Percentiles rank a stretch among this genome's conserved stretches.
phyloP scores from a whole-genome alignment of 192 early-diverging fungal genomes.

The Radiomyces spectabilis region DNA sequence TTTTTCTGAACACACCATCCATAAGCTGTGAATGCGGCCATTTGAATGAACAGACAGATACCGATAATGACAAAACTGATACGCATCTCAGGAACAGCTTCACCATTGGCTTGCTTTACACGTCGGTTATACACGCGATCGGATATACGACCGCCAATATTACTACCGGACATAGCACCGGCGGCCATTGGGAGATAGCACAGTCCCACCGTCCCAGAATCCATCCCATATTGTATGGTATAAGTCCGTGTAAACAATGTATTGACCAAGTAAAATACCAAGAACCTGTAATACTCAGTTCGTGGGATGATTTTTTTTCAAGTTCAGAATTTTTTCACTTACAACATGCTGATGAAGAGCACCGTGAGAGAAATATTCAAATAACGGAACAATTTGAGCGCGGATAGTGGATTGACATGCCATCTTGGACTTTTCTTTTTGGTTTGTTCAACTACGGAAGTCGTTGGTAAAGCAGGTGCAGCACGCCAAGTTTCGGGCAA shows the following conservation, averaged over 20 bases:
- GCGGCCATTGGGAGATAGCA: constrained; percentile 23
- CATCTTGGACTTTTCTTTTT: constrained; percentile 2
- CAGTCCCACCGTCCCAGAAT: constrained; percentile 21
- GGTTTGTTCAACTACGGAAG: not conserved
- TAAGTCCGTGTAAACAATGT: constrained; percentile 26
- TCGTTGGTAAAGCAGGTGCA: not conserved
- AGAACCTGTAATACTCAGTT: constrained; percentile 8
- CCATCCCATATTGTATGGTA: constrained; percentile 21
- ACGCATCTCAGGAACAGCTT: constrained; percentile 19
- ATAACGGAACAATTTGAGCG: constrained; percentile 11
- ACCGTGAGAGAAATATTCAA: constrained; percentile 19
- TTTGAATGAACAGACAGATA: not conserved
- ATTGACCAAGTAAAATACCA: constrained; percentile 23
- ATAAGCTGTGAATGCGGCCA: constrained; percentile 9
- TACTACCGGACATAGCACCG: constrained; percentile 10
- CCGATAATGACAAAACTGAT: constrained; percentile 10
- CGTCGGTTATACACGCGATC: constrained; percentile 10
- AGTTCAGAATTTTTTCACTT: not conserved
- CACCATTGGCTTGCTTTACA: constrained; percentile 5
- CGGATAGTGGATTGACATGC: constrained; percentile 15
- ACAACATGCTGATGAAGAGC: constrained; percentile 14
- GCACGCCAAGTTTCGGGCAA: constrained; percentile 12
- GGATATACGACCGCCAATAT: constrained; percentile 12
- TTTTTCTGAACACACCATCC: constrained; percentile 28
- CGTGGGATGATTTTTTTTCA: too few relatives aligned